Conservation (phyloP, 2,329 filamentous ascomycete genomes). For the Cladosporium phlei region DNA sequence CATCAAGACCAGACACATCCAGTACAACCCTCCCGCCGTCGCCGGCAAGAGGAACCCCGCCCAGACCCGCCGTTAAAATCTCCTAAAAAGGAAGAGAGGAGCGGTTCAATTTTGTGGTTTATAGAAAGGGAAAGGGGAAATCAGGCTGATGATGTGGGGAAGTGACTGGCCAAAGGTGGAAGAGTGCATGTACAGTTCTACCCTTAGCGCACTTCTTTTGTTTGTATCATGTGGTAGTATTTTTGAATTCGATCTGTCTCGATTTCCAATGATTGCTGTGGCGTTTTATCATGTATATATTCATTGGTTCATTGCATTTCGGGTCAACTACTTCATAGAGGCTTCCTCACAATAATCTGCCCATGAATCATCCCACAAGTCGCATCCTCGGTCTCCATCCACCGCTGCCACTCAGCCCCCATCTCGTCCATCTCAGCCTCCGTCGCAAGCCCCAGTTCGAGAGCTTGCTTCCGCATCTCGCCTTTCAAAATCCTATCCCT, state of each 20-base stretch:
- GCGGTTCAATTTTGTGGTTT: no score
- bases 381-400: constrained; percentile 40
- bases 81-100: no score
- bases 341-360: constrained; percentile 33
- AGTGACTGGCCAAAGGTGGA: constrained; percentile 10
- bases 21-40: constrained; percentile 13
- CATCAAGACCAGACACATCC: constrained; percentile 84
- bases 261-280: not conserved
- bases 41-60: constrained; percentile 13
- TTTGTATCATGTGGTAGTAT: constrained; percentile 16
- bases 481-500: constrained; percentile 21
- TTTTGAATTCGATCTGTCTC: constrained; percentile 8
- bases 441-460: constrained; percentile 36
- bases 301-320: no score
- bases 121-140: constrained; percentile 10
- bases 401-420: constrained; percentile 36
- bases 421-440: constrained; percentile 38
- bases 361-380: constrained; percentile 41
- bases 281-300: not conserved
- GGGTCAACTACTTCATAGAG: no score
- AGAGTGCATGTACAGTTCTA: constrained; percentile 15
- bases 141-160: constrained; percentile 5
- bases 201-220: constrained; percentile 14
- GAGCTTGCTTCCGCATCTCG: constrained; percentile 30
- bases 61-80: constrained; percentile 13